Base-by-base conservation (phyloP, 495 filamentous ascomycete species). In the Opeltia flavorubescens region DNA sequence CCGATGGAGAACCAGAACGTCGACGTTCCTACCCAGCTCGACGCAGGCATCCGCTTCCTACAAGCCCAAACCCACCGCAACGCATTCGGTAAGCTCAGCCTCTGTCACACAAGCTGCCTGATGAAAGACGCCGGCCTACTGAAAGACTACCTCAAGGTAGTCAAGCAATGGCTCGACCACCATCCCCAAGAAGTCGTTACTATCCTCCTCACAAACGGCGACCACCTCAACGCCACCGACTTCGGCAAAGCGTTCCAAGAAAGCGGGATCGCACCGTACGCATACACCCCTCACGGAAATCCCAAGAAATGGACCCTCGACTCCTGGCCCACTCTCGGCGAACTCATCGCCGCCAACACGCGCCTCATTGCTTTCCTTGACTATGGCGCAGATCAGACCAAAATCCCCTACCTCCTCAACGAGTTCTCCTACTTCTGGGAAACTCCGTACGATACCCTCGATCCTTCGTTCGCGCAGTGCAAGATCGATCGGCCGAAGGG, bases 401-500 rank as follows among this genome's bases (percentile, higher is more conserved):
- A 55, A 1, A 69, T 75, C 43, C 67, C 78, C 0, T 84, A 79
- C 60, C 74, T 86, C n/a, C 69, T 83, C 21, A 57, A 72, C 48
- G 79, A 88, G 57, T 88, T 84, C 60, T 60, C 66, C 44, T 70
- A 83, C 59, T 73, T 81, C 55, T 88, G 84, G 58, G 82, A 86
- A 61, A 86, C 79, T 0, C 60, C 78, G 12, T 88, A 66, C 56
- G 76, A 77, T 44, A 69, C 77, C 4, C 75, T 71, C 3, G 69
- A 74, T 48, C 33, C 63, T 25, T 50, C 55, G 6, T 66, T 69
- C 53, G 49, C 60, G 12, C 53, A 21, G 17, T 86, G 81, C 63
- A 69, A 62, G 11, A 69, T 83, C 27, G 71, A 84, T 54, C 71
- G 81, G 79, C 8, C 50, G 68, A 7, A 50, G 49, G 11, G 62